Base-by-base conservation (phyloP, 495 filamentous ascomycete species). In the Cryomyces minteri region DNA sequence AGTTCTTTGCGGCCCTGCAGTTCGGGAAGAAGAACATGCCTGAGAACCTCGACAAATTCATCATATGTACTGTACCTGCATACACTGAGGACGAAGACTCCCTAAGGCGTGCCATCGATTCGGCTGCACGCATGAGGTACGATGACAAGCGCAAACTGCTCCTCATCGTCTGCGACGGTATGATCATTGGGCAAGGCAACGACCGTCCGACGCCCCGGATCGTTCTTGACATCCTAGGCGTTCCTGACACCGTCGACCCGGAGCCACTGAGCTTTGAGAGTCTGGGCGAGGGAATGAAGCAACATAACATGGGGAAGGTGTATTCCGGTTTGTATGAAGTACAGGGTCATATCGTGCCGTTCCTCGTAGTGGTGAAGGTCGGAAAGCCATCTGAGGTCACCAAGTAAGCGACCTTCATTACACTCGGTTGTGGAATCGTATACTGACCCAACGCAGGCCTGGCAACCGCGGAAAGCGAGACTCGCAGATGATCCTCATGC, bases 1-100 rank as follows among this genome's bases (percentile, higher is more conserved):
- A 96, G 60, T 99, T 99, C 69, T 71, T 95, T 48, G 90, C 90
- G 8, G 90, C 90, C 1, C 67, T 99, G 51, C 90, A 99, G 57
- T 96, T 99, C 51, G 79, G 82, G 33, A 76, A 67, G 57, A 95
- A 94, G 69, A 93, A 80, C 46, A 67, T 86, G 30, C 90, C 90
- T 0, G 90, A 96, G 64, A 88, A 94, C 56, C 71, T 95, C 36
- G 90, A 99, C 66, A 96, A 96, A 59, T 99, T 99, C 58, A 68
- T 99, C 57, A 96, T 99, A 61, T 92, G 84, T 59, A 92, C 94
- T 62, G 87, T 99, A 32, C 90, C 90, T 3, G 90, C 82, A 8
- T 99, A 99, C 61, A 99, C 90, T 4, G 90, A 99, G 67, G 90
- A 94, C 55, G 90, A 99, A 62, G 90, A 99, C 2, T 94, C 88